Percentiles rank a stretch among this genome's conserved stretches.
Conservation (phyloP, 306 rosid genomes). For the Amphicarpaea edgeworthii region DNA sequence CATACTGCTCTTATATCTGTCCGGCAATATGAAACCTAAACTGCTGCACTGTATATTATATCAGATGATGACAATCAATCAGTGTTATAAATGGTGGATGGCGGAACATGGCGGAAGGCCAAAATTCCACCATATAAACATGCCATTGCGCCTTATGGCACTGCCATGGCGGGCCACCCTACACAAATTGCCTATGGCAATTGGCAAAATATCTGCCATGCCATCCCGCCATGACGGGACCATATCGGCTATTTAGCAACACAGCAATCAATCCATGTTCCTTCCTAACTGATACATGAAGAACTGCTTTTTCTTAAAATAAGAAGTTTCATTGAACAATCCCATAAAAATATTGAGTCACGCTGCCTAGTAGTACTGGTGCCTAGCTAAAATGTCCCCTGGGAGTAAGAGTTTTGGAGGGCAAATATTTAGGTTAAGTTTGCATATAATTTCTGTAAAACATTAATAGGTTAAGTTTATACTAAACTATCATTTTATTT, state of each 20-base stretch:
- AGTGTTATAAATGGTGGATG: no score
- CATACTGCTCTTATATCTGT: background rate
- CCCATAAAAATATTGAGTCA: background rate
- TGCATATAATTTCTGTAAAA: background rate
- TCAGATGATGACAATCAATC: background rate
- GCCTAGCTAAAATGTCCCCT: conserved; percentile 1
- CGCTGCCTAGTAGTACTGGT: conserved; percentile 3
- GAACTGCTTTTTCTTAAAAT: background rate
- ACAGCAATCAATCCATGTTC: no score
- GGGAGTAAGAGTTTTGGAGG: background rate
- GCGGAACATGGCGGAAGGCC: no score
- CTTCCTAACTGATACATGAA: conserved; percentile 7
- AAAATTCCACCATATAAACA: no score
- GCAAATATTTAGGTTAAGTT: background rate
- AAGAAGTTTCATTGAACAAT: background rate
- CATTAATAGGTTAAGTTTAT: background rate
- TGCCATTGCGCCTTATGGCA: no score
- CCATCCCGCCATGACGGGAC: no score
- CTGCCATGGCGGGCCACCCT: no score
- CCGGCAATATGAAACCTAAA: background rate
- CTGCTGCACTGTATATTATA: background rate
- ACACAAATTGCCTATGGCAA: no score
- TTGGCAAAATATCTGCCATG: no score
- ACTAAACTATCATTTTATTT: background rate
- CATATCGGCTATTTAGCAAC: no score